Evolutionary conservation across 257 asterid species (phyloP).

Genomic region (Craterostigma plantagineum): DNA sequence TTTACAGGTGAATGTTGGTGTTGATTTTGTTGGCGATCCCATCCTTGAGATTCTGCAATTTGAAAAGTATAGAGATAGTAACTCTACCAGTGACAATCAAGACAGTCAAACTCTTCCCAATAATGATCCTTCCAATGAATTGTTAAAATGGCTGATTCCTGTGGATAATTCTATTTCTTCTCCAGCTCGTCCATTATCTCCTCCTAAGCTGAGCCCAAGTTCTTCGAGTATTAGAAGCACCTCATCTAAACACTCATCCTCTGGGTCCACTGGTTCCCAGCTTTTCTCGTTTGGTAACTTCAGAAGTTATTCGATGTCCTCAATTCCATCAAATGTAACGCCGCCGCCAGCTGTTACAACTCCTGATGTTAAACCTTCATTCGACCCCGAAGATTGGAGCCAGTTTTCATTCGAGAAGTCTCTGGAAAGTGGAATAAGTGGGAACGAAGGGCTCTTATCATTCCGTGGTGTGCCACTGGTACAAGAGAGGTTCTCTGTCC

Average conservation of each 20-base stretch:
- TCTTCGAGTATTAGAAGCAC: slow-evolving; percentile 49
- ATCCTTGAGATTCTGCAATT: slow-evolving; percentile 90
- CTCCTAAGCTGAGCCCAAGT: slow-evolving; percentile 50
- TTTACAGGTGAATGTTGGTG: slow-evolving; percentile 79
- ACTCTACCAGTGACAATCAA: slow-evolving; percentile 24
- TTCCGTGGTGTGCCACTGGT: slow-evolving; percentile 89
- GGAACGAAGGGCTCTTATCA: slow-evolving; percentile 56
- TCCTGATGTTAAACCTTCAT: slow-evolving; percentile 29
- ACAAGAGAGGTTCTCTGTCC: slow-evolving; percentile 85
- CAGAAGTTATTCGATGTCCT: slow-evolving; percentile 97
- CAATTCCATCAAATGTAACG: slow-evolving; percentile 53
- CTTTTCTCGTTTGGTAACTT: slow-evolving; percentile 74
- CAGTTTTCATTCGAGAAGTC: slow-evolving; percentile 54
- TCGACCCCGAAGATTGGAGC: slow-evolving; percentile 64
- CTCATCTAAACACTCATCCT: slow-evolving; percentile 33
- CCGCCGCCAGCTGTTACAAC: slow-evolving; percentile 41
- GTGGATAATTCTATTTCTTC: slow-evolving; percentile 69
- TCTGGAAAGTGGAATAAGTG: slow-evolving; percentile 35
- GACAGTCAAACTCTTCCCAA: slow-evolving; percentile 17
- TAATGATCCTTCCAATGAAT: slow-evolving; percentile 65
- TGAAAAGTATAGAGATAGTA: slow-evolving; percentile 53
- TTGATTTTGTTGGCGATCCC: slow-evolving; percentile 62
- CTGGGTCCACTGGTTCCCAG: slow-evolving; percentile 77
- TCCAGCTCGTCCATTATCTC: slow-evolving; percentile 48
- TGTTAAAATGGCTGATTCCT: slow-evolving; percentile 91